Evolutionary conservation across 495 filamentous ascomycete species (phyloP).

Genomic region (Lasiosphaeris hirsuta): DNA sequence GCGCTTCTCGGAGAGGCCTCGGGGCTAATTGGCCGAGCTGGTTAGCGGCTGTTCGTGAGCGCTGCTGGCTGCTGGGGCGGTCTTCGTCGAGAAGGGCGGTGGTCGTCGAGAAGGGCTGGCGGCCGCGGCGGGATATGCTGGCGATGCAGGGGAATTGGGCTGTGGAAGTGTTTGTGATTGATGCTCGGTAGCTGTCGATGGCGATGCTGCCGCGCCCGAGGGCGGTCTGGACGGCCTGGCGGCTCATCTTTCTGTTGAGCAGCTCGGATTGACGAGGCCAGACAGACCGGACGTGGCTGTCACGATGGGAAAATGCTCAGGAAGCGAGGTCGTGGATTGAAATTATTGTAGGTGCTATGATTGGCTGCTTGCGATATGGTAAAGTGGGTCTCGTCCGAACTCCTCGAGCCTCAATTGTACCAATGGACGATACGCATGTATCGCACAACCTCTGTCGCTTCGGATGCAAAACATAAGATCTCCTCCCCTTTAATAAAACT

Average conservation of each 20-base stretch:
- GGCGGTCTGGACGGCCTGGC: constrained; percentile 25
- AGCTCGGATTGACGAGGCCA: neutral
- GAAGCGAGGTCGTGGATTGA: neutral
- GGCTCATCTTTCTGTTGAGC: constrained; percentile 20
- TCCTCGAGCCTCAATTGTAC: too few relatives aligned
- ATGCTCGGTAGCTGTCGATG: constrained; percentile 1
- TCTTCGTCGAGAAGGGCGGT: constrained; percentile 7
- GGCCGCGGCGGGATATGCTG: neutral
- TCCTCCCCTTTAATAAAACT: too few relatives aligned
- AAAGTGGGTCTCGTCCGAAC: too few relatives aligned
- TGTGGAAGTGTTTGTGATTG: constrained; percentile 8
- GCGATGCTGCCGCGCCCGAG: constrained; percentile 20
- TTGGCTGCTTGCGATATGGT: too few relatives aligned
- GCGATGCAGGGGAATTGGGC: neutral
- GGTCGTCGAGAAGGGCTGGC: constrained; percentile 20
- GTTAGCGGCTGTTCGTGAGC: constrained; percentile 20
- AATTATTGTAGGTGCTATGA: neutral
- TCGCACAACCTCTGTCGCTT: too few relatives aligned
- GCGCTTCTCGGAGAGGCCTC: too few relatives aligned
- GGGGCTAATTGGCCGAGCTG: constrained; percentile 18
- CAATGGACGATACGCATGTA: too few relatives aligned
- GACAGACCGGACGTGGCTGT: too few relatives aligned
- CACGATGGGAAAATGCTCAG: too few relatives aligned
- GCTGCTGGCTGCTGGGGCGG: constrained; percentile 9
- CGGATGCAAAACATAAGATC: too few relatives aligned